A percentile compares a stretch with the other conserved stretches of the same genome.
These are phyloP conservation scores for Ceratocystis smalleyi DNA, from an alignment of 2,329 filamentous ascomycete genomes.

Conservation along the genomic window DNA sequence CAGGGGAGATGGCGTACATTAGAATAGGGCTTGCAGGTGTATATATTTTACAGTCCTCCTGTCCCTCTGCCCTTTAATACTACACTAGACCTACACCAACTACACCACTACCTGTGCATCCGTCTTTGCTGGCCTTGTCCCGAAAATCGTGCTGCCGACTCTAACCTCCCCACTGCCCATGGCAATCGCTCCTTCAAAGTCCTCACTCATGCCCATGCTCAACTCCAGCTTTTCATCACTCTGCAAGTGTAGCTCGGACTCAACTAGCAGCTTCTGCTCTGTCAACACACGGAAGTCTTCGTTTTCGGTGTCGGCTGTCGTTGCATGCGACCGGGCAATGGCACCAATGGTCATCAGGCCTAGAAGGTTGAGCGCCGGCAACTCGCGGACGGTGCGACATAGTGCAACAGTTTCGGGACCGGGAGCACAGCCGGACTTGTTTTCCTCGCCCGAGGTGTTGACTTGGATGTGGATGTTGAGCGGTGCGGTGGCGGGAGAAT, in stretches of 20 bases:
- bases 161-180: conserved; percentile 81
- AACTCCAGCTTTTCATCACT: conserved; percentile 49
- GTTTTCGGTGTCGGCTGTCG: conserved; percentile 64
- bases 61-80: neutral
- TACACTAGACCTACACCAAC: neutral
- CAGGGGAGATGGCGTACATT: neutral
- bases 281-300: conserved; percentile 66
- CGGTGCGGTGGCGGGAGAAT: conserved; percentile 23
- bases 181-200: conserved; percentile 76
- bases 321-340: conserved; percentile 66
- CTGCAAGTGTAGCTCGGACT: conserved; percentile 31
- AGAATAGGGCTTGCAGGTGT: neutral
- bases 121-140: conserved; percentile 59
- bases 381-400: conserved; percentile 56
- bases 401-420: conserved; percentile 44
- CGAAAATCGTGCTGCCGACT: conserved; percentile 89
- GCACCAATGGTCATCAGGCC: conserved; percentile 97
- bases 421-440: conserved; percentile 70
- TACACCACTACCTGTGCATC: conserved; percentile 54
- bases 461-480: conserved; percentile 79
- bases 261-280: conserved; percentile 56
- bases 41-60: neutral
- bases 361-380: conserved; percentile 56
- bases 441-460: conserved; percentile 79
- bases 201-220: conserved; percentile 98